Conservation (phyloP, 306 rosid species). For the Lathyrus aphaca region DNA sequence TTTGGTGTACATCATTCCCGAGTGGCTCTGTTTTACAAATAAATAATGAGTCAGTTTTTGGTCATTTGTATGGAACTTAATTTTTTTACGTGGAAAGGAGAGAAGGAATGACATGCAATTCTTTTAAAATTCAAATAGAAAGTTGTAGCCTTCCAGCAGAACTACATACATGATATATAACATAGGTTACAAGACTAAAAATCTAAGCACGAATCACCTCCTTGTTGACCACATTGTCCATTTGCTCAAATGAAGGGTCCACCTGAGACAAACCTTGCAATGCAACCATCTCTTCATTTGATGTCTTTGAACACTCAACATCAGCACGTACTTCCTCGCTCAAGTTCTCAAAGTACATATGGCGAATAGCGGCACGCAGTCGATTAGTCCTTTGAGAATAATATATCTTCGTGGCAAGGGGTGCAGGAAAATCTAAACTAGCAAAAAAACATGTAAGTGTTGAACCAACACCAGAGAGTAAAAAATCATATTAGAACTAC, state of each 20-base stretch:
- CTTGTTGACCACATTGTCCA: constrained; percentile 36
- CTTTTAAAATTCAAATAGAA: constrained; percentile 28
- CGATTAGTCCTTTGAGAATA: constrained; percentile 82
- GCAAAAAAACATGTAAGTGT: constrained; percentile 31
- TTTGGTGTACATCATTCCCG: constrained; percentile 43
- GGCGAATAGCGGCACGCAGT: constrained; percentile 67
- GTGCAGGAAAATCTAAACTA: constrained; percentile 72
- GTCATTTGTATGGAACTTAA: constrained; percentile 32
- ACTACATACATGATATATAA: constrained; percentile 4
- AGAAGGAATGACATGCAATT: constrained; percentile 2
- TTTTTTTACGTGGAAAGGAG: neutral
- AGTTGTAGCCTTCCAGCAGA: neutral
- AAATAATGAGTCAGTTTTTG: constrained; percentile 39
- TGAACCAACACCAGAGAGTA: constrained; percentile 22
- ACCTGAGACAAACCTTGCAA: constrained; percentile 44
- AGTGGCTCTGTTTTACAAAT: constrained; percentile 55
- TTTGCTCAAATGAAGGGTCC: constrained; percentile 47
- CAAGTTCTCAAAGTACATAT: constrained; percentile 64
- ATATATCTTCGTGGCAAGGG: constrained; percentile 89
- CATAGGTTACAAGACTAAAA: constrained; percentile 8
- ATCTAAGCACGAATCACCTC: constrained; percentile 38
- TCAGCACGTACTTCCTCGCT: constrained; percentile 52
- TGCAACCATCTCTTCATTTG: constrained; percentile 41
- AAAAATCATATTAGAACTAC: constrained; percentile 28
- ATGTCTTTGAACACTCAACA: constrained; percentile 42